Percentiles rank a stretch among this genome's conserved stretches.
These are phyloP conservation scores for Scytalidium sp. DNA, from an alignment of 2,329 filamentous ascomycete species.

Conservation along the genomic window DNA sequence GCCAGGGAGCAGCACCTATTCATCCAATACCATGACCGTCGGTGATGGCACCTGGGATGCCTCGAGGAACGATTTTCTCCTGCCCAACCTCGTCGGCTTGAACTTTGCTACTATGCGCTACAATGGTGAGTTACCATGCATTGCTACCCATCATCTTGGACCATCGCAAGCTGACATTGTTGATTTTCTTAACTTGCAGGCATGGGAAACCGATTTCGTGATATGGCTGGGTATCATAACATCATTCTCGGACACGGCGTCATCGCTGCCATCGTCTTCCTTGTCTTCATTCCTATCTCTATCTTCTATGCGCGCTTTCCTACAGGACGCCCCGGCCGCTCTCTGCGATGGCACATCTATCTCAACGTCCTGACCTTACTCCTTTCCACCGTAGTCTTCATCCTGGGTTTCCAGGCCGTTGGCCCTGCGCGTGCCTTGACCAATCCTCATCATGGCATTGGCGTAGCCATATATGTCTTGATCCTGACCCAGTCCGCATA, in stretches of 20 bases:
- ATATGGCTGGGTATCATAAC: slow-evolving; percentile 65
- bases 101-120: slow-evolving; percentile 82
- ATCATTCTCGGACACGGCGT: slow-evolving; percentile 71
- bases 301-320: slow-evolving; percentile 74
- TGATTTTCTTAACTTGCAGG: slow-evolving; percentile 35
- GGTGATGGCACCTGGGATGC: slow-evolving; percentile 85
- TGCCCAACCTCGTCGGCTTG: slow-evolving; percentile 73
- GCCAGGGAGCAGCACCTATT: slow-evolving; percentile 70
- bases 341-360: slow-evolving; percentile 70
- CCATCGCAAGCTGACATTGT: background rate
- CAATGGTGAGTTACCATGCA: slow-evolving; percentile 70
- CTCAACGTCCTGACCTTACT: slow-evolving; percentile 67
- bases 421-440: slow-evolving; percentile 68
- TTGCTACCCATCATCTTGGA: background rate
- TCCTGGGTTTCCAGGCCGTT: slow-evolving; percentile 76
- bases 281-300: slow-evolving; percentile 70
- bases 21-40: slow-evolving; percentile 70
- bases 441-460: slow-evolving; percentile 84
- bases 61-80: slow-evolving; percentile 70
- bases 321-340: slow-evolving; percentile 55
- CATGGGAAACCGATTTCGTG: slow-evolving; percentile 78
- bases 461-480: slow-evolving; percentile 72
- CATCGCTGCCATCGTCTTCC: slow-evolving; percentile 69
- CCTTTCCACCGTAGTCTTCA: slow-evolving; percentile 67
- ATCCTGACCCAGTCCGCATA: slow-evolving; percentile 69